Base-by-base conservation (phyloP, 495 filamentous ascomycete genomes). In the Penicillium dipodomyicola region DNA sequence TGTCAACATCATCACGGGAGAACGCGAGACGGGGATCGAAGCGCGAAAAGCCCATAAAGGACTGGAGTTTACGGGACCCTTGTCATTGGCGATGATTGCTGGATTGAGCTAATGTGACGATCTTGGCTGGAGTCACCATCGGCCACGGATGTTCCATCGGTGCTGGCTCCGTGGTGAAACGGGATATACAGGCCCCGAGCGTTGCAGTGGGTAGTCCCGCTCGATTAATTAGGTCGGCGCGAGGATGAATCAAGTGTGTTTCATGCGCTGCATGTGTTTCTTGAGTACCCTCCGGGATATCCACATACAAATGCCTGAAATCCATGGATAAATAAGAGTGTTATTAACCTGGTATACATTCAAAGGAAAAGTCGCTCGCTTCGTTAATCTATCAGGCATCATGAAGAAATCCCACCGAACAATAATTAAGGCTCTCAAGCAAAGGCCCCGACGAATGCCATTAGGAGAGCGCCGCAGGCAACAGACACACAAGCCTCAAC, bases 371-470 rank as follows among this genome's bases (percentile, higher is more conserved):
- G 4, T 45, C 23, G 6, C 30, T 49, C 12, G 22, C 22, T 32
- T 30, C 42, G 35, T 40, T 52, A 55, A 39, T 49, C 37, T 37
- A 23, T 48, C 25, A 6, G 23, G 23, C 2, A 32, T 27, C 19
- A 44, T 30, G 20, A 11, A 15, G 12, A 35, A 20, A 32, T 32
- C 19, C 25, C 45, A 30, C 32, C 15, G 11, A 20, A 27, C 19
- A 14, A 42, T 52, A 12, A 37, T 27, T 23, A 19, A 17, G 20
- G 6, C 19, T 52, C 19, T 65, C 61, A 96, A 40, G 92, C 92
- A 81, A 91, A 96, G 35, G 91, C 93, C 9, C 93, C 93, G 1
- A 96, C 91, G 32, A 91, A 73, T 41, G 91, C 86, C 93, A 97
- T 97, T 44, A 95, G 72, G 39, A 79, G 70, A 9, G 90, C 89